Percentiles rank a stretch among this genome's conserved stretches.
These are phyloP conservation scores for Tieghemiomyces parasiticus DNA, from an alignment of 192 early-diverging fungal genomes.

Conservation along the genomic window DNA sequence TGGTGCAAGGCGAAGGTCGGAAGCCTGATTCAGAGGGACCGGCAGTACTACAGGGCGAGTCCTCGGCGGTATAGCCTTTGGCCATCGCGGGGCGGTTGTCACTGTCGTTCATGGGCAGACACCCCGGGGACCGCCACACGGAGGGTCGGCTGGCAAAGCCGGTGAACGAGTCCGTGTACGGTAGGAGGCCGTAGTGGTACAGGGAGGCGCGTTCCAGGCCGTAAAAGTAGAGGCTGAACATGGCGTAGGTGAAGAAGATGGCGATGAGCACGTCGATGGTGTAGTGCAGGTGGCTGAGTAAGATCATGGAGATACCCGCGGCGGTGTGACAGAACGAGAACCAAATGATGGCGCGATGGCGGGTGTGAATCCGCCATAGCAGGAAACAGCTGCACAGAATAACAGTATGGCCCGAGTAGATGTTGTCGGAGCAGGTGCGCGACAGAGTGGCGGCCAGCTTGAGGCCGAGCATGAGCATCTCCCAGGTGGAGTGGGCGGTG, in stretches of 20 bases:
- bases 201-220: constrained; percentile 21
- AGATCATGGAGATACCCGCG: constrained; percentile 30
- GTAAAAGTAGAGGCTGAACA: constrained; percentile 39
- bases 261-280: constrained; percentile 43
- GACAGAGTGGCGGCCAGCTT: constrained; percentile 29
- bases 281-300: constrained; percentile 40
- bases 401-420: constrained; percentile 47
- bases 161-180: constrained; percentile 1
- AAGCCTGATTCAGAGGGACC: too few relatives aligned
- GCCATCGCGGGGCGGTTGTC: not conserved
- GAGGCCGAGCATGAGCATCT: constrained; percentile 26
- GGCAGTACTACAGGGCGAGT: not conserved
- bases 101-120: too few relatives aligned
- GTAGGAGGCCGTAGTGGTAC: constrained; percentile 7
- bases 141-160: too few relatives aligned
- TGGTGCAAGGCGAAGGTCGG: too few relatives aligned
- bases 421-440: constrained; percentile 42
- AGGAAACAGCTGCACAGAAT: constrained; percentile 34
- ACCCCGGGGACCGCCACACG: not conserved
- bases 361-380: constrained; percentile 36
- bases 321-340: constrained; percentile 21
- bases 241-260: constrained; percentile 33
- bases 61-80: not conserved
- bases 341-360: constrained; percentile 23
- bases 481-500: constrained; percentile 22